Conservation (phyloP, 1,284 basidiomycete species). For the Sporisorium scitamineum region DNA sequence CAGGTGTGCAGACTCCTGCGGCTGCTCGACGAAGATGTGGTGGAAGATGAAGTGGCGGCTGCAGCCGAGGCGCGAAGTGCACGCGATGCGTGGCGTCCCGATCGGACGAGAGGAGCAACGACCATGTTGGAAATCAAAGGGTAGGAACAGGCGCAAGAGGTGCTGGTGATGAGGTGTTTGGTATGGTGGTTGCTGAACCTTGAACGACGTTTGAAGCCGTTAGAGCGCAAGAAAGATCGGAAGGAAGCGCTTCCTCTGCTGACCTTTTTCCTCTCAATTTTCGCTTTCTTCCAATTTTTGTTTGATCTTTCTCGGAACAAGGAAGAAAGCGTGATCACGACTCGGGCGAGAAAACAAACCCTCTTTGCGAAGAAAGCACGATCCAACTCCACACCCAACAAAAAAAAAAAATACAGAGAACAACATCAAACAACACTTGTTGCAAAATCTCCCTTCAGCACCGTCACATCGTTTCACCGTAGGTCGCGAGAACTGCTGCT, state of each 20-base stretch:
- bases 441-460: neutral
- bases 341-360: constrained; percentile 31
- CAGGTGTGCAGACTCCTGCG: constrained; percentile 50
- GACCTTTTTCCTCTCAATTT: neutral
- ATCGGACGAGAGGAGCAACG: constrained; percentile 28
- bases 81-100: constrained; percentile 31
- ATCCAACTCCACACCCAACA: constrained; percentile 20
- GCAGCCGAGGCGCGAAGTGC: constrained; percentile 13
- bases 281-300: constrained; percentile 17
- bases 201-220: no score
- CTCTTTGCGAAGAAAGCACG: constrained; percentile 7
- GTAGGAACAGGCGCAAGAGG: neutral
- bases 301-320: constrained; percentile 24
- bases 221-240: neutral
- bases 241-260: neutral
- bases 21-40: constrained; percentile 14
- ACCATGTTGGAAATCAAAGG: constrained; percentile 20
- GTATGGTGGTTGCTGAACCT: neutral
- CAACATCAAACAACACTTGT: constrained; percentile 9
- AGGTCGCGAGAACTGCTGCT: neutral
- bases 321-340: constrained; percentile 11
- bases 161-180: neutral
- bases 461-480: neutral
- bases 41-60: constrained; percentile 22
- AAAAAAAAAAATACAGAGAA: constrained; percentile 1